Conservation (phyloP, 768 basidiomycete genomes). For the Lactifluus subvellereus region DNA sequence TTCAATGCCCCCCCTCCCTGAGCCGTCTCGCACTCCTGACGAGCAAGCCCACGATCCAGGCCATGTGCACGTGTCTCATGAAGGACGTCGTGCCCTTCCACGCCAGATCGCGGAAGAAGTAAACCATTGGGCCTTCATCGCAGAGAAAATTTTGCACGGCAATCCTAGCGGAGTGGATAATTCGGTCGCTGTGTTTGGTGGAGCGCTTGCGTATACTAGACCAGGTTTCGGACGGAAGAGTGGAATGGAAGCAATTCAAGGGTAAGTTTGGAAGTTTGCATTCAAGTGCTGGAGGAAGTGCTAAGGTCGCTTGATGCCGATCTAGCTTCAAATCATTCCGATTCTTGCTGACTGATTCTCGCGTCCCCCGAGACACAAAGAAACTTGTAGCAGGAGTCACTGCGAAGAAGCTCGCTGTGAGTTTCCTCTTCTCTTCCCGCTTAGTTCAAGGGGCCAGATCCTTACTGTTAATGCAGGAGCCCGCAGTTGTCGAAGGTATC, state of each 20-base stretch:
- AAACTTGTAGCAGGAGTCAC: constrained; percentile 87
- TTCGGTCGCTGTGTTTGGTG: constrained; percentile 87
- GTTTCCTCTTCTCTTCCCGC: constrained; percentile 24
- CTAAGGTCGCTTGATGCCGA: constrained; percentile 15
- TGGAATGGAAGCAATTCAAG: constrained; percentile 80
- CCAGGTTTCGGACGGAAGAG: constrained; percentile 70
- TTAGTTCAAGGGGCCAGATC: background rate
- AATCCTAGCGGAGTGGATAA: constrained; percentile 98
- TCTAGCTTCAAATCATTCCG: constrained; percentile 82
- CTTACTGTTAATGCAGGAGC: constrained; percentile 48
- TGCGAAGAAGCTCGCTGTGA: constrained; percentile 56
- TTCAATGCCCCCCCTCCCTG: constrained; percentile 45
- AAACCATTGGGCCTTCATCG: constrained; percentile 90
- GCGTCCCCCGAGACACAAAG: constrained; percentile 91
- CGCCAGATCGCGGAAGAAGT: constrained; percentile 65
- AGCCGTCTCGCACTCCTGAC: constrained; percentile 34
- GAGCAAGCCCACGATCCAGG: constrained; percentile 34
- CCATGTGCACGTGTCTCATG: constrained; percentile 58
- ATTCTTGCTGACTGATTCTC: constrained; percentile 90
- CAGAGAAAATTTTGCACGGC: constrained; percentile 95
- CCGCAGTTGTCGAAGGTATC: constrained; percentile 74
- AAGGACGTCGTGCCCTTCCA: constrained; percentile 61
- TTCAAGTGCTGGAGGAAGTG: background rate
- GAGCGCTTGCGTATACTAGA: constrained; percentile 85
- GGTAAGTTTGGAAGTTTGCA: constrained; percentile 40